Base-by-base conservation (phyloP, 768 basidiomycete species). In the Boletus speciosus region DNA sequence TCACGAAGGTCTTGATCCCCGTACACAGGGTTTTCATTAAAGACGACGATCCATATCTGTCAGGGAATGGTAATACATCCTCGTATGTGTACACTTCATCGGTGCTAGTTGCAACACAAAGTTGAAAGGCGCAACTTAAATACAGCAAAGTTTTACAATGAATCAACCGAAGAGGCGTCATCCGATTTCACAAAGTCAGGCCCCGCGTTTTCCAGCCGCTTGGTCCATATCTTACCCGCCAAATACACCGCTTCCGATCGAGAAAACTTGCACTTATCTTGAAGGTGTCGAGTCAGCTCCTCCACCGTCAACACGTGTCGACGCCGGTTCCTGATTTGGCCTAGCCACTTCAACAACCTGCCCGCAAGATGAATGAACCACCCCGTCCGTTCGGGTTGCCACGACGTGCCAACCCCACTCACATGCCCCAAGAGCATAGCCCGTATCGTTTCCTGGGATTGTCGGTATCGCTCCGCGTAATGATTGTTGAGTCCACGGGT, bases 371-470 rank as follows among this genome's bases (percentile, higher is more conserved):
- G 46, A 36, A 69, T 49, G 46, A 67, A 67, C 66, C 66, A 67
- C 32, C 45, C 48, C 16, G 51, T 46, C 36, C 58, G 59, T 9
- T 69, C 67, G 9, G 58, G 52, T 29, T 55, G 54, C 67, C 65
- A 67, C 11, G 65, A 60, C 7, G 37, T 23, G 21, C 37, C 31
- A 40, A 37, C 23, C 27, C 25, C 61, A 52, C 56, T 49, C 8
- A 64, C 60, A 49, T 61, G 60, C 25, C 38, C 51, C 25, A 63
- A 47, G 35, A 66, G 62, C 57, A 65, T 54, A 12, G 48, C 44
- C 54, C 65, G 64, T 14, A 72, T 31, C 21, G 51, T 61, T 49
- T 14, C 29, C 49, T 59, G 72, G 9, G 75, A 77, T 48, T 71
- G 61, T 11, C 61, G 52, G 50, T 76, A 76, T 45, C 64, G 71